phyloP scores from a whole-genome alignment of 2,329 filamentous ascomycete genomes.

The Chalaropsis thielavioides region DNA sequence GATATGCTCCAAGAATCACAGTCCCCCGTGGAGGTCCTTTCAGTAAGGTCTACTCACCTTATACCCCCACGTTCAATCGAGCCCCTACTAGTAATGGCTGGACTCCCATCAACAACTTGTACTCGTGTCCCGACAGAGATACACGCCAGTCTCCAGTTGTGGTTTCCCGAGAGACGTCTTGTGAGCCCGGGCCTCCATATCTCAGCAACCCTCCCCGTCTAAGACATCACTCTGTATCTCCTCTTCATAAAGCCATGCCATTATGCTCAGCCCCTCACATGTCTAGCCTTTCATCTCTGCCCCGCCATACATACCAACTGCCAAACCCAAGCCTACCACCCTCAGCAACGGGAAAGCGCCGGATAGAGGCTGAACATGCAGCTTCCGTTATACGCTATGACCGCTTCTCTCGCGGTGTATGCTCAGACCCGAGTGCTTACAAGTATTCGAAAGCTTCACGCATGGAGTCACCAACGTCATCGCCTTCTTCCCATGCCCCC shows the following conservation, averaged over 20 bases:
- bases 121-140: neutral
- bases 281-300: neutral
- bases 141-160: slow-evolving; percentile 6
- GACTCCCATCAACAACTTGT: slow-evolving; percentile 5
- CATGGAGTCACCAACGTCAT: neutral
- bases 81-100: slow-evolving; percentile 11
- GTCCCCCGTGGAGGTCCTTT: neutral
- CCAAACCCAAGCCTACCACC: neutral
- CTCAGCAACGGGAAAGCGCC: slow-evolving; percentile 4
- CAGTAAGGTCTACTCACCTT: neutral
- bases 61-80: neutral
- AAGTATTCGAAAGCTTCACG: slow-evolving; percentile 1
- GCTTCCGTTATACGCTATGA: slow-evolving; percentile 11
- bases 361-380: slow-evolving; percentile 10
- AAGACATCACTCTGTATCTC: slow-evolving; percentile 7
- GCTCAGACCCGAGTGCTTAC: slow-evolving; percentile 6
- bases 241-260: neutral
- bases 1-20: neutral
- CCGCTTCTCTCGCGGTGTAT: neutral
- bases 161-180: slow-evolving; percentile 13
- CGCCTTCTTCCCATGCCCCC: neutral
- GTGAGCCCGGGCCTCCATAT: neutral
- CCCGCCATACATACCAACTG: neutral
- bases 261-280: neutral
- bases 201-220: neutral